Evolutionary conservation across 495 filamentous ascomycete genomes (phyloP).

Genomic region (Sporormia fimetaria): DNA sequence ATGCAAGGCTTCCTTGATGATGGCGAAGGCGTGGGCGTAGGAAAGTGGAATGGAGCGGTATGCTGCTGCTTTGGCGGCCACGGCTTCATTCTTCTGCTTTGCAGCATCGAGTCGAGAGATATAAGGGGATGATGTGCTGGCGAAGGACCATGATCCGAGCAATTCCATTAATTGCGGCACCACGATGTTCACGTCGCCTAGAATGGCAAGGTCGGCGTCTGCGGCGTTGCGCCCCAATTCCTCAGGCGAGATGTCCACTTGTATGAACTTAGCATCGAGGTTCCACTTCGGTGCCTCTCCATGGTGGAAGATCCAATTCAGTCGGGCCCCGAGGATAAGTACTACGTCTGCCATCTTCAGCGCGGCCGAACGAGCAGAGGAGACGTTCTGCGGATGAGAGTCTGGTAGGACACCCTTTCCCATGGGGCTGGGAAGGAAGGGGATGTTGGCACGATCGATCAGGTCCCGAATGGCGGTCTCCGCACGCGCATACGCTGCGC

Average conservation of each 20-base stretch:
- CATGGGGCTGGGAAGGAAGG: slow-evolving; percentile 54
- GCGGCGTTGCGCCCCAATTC: slow-evolving; percentile 41
- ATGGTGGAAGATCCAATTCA: slow-evolving; percentile 58
- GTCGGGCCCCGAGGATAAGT: slow-evolving; percentile 46
- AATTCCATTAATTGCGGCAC: slow-evolving; percentile 37
- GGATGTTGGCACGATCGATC: slow-evolving; percentile 42
- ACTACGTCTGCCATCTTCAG: slow-evolving; percentile 49
- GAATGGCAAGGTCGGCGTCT: slow-evolving; percentile 39
- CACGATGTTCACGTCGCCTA: slow-evolving; percentile 45
- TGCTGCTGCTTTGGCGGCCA: slow-evolving; percentile 1
- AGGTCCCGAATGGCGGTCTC: slow-evolving; percentile 40
- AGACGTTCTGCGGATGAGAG: slow-evolving; percentile 43
- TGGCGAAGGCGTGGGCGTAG: slow-evolving; percentile 44
- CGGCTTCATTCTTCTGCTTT: slow-evolving; percentile 39
- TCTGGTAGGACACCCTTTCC: slow-evolving; percentile 52
- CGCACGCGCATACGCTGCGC: slow-evolving; percentile 48
- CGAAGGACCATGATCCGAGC: slow-evolving; percentile 39
- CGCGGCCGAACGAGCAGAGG: slow-evolving; percentile 48
- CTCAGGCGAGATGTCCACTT: slow-evolving; percentile 48
- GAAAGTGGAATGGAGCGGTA: slow-evolving; percentile 35
- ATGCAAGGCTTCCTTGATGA: slow-evolving; percentile 42
- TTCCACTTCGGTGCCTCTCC: slow-evolving; percentile 51
- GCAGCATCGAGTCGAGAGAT: slow-evolving; percentile 30
- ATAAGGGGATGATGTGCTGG: slow-evolving; percentile 28
- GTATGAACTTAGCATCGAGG: slow-evolving; percentile 42